Evolutionary conservation across 148 eudicot species (phyloP), one percentile per base, ranked within the genome.

Genomic region (Vaccinium vitisidaea): DNA sequence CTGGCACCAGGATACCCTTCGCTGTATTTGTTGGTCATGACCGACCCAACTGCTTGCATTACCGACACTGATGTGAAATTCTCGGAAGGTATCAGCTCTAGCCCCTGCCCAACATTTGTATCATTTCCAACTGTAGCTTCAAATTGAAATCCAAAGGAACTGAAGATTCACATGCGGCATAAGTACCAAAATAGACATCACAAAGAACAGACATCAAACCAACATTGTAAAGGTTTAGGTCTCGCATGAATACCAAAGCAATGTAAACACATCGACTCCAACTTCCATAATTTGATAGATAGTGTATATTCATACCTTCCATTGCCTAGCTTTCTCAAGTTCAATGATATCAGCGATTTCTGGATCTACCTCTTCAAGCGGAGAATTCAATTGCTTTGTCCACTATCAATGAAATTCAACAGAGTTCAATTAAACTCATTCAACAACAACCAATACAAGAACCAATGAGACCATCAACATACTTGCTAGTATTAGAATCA

Each of bases 1-100:
- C 99, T 92, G 84, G 99, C 98, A 88, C 99, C 98, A 63, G 99
- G 99, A 80, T 97, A 97, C 21, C 99, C 99, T 93, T 97, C 99
- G 88, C 99, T 97, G 85, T 97, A 97, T 86, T 97, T 97, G 92
- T 97, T 97, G 83, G 99, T 97, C 99, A 97, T 97, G 82, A 97
- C 94, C 54, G 98, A 97, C 30, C 99, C 99, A 92, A 97, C 99
- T 58, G 99, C 99, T 97, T 97, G 98, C 99, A 97, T 94, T 89
- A 97, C 99, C 13, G 99, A 97, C 79, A 91, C 84, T 19, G 99
- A 97, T 80, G 99, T 97, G 87, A 97, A 97, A 86, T 97, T 97
- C 86, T 97, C 99, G 13, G 98, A 97, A 11, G 99, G 99, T 70
- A 97, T 97, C 84, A 97, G 98, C 83, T 97, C 99, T 21, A 97